These are phyloP conservation scores for Haplosporangium sp. DNA, from an alignment of 371 early-diverging fungal species.

Conservation along the genomic window DNA sequence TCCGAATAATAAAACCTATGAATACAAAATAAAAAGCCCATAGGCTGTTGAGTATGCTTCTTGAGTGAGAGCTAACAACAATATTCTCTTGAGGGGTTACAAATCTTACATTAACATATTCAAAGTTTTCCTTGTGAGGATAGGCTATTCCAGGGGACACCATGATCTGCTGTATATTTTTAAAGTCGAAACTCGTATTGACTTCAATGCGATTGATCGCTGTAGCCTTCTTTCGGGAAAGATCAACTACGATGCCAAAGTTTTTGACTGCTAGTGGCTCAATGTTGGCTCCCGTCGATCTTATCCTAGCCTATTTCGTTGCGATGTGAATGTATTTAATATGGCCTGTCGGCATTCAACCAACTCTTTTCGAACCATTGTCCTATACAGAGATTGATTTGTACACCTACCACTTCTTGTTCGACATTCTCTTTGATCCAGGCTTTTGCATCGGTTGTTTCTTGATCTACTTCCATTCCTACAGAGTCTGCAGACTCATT, in stretches of 20 bases:
- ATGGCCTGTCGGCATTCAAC: no score
- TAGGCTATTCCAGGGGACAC: constrained; percentile 67
- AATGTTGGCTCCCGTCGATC: constrained; percentile 63
- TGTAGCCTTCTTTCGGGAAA: constrained; percentile 62
- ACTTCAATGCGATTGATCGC: constrained; percentile 73
- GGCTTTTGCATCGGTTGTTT: constrained; percentile 59
- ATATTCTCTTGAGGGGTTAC: neutral
- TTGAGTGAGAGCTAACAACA: neutral
- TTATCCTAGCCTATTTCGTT: constrained; percentile 61
- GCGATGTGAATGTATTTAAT: no score
- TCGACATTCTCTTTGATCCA: constrained; percentile 67
- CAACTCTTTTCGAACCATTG: neutral
- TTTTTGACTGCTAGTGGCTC: constrained; percentile 65
- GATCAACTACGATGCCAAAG: constrained; percentile 71
- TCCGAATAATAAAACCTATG: constrained; percentile 66
- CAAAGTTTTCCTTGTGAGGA: constrained; percentile 66
- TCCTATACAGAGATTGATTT: neutral
- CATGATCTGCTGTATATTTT: constrained; percentile 71
- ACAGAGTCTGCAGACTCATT: constrained; percentile 14
- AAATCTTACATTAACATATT: constrained; percentile 69
- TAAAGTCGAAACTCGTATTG: constrained; percentile 64
- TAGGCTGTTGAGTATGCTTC: neutral
- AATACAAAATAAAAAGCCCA: neutral
- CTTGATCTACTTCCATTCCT: constrained; percentile 49
- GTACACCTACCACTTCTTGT: constrained; percentile 61